phyloP scores from a whole-genome alignment of 345 rosid species.

The Rhizophora mangle region DNA sequence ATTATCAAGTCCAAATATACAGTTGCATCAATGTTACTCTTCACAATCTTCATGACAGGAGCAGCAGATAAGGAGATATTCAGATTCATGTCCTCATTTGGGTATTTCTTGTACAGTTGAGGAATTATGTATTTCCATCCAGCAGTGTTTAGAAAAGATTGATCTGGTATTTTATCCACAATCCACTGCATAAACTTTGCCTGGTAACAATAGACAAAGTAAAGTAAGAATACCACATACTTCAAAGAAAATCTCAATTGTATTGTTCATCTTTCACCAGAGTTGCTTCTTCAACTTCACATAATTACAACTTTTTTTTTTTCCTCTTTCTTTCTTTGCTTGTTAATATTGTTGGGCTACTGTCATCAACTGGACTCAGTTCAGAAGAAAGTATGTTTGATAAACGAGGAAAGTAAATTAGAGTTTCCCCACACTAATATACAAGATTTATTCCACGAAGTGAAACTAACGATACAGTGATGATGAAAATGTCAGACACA shows the following conservation, averaged over 20 bases:
- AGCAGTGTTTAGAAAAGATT: conserved; percentile 85
- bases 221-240: background rate
- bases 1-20: conserved; percentile 66
- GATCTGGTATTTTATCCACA: conserved; percentile 85
- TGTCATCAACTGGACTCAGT: background rate
- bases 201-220: conserved; percentile 30
- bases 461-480: conserved; percentile 3
- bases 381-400: background rate
- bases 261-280: background rate
- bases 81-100: conserved; percentile 78
- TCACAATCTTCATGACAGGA: conserved; percentile 63
- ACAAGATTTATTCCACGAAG: background rate
- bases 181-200: conserved; percentile 89
- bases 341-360: no score
- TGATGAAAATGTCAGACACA: background rate
- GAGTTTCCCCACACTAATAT: background rate
- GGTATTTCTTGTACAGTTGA: conserved; percentile 85
- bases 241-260: background rate
- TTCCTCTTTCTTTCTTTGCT: no score
- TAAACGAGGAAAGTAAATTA: background rate
- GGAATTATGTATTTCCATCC: conserved; percentile 90
- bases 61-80: conserved; percentile 81
- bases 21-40: conserved; percentile 63
- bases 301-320: background rate
- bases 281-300: background rate